Evolutionary conservation across 805 yeast species (phyloP), one percentile per base, ranked within the genome.

Genomic region (Lipomyces oligophaga): DNA sequence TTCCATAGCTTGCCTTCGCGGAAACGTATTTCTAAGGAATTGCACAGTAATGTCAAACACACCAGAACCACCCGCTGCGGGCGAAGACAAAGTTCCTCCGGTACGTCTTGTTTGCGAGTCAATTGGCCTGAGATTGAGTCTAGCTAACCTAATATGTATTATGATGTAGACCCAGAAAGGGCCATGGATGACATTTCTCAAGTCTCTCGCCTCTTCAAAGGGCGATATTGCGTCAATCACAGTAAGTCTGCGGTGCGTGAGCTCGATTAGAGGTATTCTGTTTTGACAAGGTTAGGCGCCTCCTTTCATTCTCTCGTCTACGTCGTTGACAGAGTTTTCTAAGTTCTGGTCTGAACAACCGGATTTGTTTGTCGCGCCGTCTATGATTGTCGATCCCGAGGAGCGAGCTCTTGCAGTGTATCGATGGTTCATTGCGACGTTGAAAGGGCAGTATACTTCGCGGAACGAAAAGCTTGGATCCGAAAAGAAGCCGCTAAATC

Each of bases 401-500:
- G 75, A 80, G 64, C 75, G 96, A 52, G 77, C 84, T 70, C 58
- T 90, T 47, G 85, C 85, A 2, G 97, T 93, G 26, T 78, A 88
- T 40, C 81, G 75, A 66, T 88, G 97, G 96, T 90, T 88, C 59
- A 80, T 90, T 45, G 82, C 94, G 21, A 88, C 97, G 18, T 74
- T 93, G 58, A 79, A 90, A 64, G 86, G 95, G 21, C 97, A 93
- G 69, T 93, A 90, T 66, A 85, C 95, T 64, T 83, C 95, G 19
- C 78, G 98, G 64, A 85, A 80, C 65, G 97, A 90, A 70, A 76
- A 81, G 43, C 77, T 85, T 76, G 97, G 97, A n/a, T 75, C 86
- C 34, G 98, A 93, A 69, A 93, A 93, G 77, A 93, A 93, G 69
- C 97, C 98, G 6, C 72, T 93, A 65, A 93, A 93, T 65, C 98